Base-by-base conservation (phyloP, 2,329 filamentous ascomycete species). In the Calonectria naviculata region DNA sequence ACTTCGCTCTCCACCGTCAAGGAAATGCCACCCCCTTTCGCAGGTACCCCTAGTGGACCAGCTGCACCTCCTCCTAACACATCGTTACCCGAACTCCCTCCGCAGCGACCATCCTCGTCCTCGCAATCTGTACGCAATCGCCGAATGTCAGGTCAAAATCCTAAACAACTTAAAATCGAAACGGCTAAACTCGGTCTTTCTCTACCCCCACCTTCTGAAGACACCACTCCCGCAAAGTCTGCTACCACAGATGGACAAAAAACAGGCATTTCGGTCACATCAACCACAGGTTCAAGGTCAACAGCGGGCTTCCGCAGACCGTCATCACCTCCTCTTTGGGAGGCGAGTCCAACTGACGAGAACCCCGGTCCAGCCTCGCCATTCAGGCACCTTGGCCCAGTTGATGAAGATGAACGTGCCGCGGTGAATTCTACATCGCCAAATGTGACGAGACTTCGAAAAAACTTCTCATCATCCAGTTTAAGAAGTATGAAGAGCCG, bases 101-200 rank as follows among this genome's bases (percentile, higher is more conserved):
- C 80, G 38, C 79, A 77, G 34, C 77, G 79, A 19, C 72, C 78
- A 5, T 65, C 76, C 4, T 79, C 82, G 2, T 80, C 86, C 3
- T 79, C 81, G 0, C 83, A 83, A 75, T 87, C 91, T 46, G 93
- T 97, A 63, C 90, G 94, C 65, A 94, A 89, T 76, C 90, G 95
- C 71, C 90, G 95, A 72, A 85, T 97, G 36, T 98, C 95, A 4
- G 94, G 93, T 9, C 92, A 94, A 76, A 94, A 94, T 77, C 85
- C 90, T 17, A 95, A 94, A 80, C 93, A 95, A 78, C 86, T 98
- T 62, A 97, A 95, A 84, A 98, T 98, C 67, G 94, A 98, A 82
- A 98, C 95, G 0, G 75, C 78, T 1, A 82, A 81, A 28, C 76
- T 82, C 8, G 74, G 69, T n/a, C 72, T 76, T 21, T 75, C 76